A percentile compares a stretch with the other conserved stretches of the same genome.
These are phyloP conservation scores for Trichoderma asperelloides DNA, from an alignment of 495 filamentous ascomycete genomes.

Conservation along the genomic window DNA sequence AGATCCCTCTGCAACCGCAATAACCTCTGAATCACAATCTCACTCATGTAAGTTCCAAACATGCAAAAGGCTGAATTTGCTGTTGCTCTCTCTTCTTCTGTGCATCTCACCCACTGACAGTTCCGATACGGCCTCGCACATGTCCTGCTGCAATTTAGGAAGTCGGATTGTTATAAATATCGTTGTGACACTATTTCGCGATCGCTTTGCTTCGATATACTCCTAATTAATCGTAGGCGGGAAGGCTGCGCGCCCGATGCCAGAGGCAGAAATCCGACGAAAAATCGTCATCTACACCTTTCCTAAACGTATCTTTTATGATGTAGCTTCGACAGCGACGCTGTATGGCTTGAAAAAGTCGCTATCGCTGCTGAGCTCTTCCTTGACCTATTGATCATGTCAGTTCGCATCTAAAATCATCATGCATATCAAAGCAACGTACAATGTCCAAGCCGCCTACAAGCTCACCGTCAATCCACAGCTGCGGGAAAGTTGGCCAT, in stretches of 20 bases:
- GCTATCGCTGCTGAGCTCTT: slow-evolving; percentile 32
- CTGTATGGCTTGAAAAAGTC: slow-evolving; percentile 69
- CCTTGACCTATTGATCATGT: slow-evolving; percentile 26
- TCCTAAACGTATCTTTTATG: background rate
- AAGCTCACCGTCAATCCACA: slow-evolving; percentile 74
- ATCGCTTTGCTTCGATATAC: too few relatives aligned
- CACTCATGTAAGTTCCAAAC: too few relatives aligned
- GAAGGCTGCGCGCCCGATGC: background rate
- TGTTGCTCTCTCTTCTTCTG: too few relatives aligned
- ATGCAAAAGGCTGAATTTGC: too few relatives aligned
- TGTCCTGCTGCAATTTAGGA: too few relatives aligned
- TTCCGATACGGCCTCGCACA: too few relatives aligned
- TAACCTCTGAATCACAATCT: too few relatives aligned
- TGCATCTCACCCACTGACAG: too few relatives aligned
- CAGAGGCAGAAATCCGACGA: background rate
- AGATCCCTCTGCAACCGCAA: too few relatives aligned
- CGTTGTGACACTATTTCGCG: background rate
- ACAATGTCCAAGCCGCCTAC: slow-evolving; percentile 96
- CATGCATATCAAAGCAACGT: slow-evolving; percentile 31
- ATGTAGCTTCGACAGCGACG: slow-evolving; percentile 30
- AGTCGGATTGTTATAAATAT: background rate
- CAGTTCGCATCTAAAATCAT: slow-evolving; percentile 7
- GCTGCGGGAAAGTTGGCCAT: slow-evolving; percentile 93
- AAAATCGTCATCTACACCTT: background rate
- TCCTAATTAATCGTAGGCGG: too few relatives aligned